These are phyloP conservation scores for Myochromella boudieri DNA, from an alignment of 768 basidiomycete genomes.

Conservation along the genomic window DNA sequence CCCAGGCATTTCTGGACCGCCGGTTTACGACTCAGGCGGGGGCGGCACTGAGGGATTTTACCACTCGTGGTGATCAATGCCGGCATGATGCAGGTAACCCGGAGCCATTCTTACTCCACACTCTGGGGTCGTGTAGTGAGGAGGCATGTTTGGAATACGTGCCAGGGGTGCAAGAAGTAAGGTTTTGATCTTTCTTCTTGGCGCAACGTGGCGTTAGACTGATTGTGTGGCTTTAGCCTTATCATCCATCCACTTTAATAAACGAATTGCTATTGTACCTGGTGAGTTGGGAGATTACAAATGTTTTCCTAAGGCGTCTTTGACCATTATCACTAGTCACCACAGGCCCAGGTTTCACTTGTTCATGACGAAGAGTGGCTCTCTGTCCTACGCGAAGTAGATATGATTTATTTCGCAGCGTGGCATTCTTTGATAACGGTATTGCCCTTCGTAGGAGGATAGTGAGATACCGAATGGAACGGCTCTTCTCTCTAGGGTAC, in stretches of 20 bases:
- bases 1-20: neutral
- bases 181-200: neutral
- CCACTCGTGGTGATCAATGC: neutral
- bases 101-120: neutral
- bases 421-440: neutral
- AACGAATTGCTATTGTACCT: constrained; percentile 14
- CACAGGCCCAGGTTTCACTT: constrained; percentile 13
- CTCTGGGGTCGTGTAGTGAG: neutral
- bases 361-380: constrained; percentile 20
- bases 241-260: constrained; percentile 16
- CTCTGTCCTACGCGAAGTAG: constrained; percentile 13
- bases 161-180: neutral
- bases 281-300: constrained; percentile 1
- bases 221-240: constrained; percentile 2
- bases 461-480: constrained; percentile 1
- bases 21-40: neutral
- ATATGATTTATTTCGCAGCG: neutral
- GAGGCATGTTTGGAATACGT: constrained; percentile 5
- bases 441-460: neutral
- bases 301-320: neutral
- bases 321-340: neutral
- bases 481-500: constrained; percentile 4
- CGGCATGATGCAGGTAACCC: neutral
- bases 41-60: neutral
- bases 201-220: neutral